Evolutionary conservation across 1,284 basidiomycete genomes (phyloP), one percentile per base, ranked within the genome.

Genomic region (Ustilago lituana): DNA sequence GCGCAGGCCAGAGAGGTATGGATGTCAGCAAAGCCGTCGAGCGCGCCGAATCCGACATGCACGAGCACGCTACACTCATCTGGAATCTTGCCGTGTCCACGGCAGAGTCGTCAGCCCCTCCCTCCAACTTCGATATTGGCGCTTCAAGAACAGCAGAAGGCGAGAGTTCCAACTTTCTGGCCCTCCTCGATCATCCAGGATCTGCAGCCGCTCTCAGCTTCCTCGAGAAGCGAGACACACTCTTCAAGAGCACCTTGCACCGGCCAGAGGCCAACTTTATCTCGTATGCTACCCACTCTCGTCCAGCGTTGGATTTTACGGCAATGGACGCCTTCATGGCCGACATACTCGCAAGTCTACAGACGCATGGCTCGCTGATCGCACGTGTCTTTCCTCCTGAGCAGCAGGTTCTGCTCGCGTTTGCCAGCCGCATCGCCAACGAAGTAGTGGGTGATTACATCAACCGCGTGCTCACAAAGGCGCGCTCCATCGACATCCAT

Each of bases 171-270:
- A 90, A 89, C 0, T 91, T 93, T 4, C 86, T 88, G 47, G 88
- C 91, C 0, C 90, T 91, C 4, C 52, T 64, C n/a, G 60, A 66
- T 19, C 43, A 49, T 24, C 49, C 55, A 14, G 61, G 68, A 22
- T 51, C 58, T 3, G 63, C 68, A 1, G 68, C 68, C 4, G 68
- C 68, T 1, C 63, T 59, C 17, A 52, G 93, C 17, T 97, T 94
- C 91, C 89, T 91, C 2, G 94, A 97, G 83, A 95, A 95, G 84
- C 85, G 90, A 26, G 92, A 94, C 79, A 88, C 96, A n/a, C 93
- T 97, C 77, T 96, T 94, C 76, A 87, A 88, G 57, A 88, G 86
- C 29, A 52, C 52, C 3, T 85, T 86, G 46, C 94, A 92, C 89
- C 87, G 91, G 72, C 87, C 93, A 0, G 77, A 90, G 33, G 88